Conservation (phyloP, 371 early-diverging fungal genomes). For the Mucor indicus region DNA sequence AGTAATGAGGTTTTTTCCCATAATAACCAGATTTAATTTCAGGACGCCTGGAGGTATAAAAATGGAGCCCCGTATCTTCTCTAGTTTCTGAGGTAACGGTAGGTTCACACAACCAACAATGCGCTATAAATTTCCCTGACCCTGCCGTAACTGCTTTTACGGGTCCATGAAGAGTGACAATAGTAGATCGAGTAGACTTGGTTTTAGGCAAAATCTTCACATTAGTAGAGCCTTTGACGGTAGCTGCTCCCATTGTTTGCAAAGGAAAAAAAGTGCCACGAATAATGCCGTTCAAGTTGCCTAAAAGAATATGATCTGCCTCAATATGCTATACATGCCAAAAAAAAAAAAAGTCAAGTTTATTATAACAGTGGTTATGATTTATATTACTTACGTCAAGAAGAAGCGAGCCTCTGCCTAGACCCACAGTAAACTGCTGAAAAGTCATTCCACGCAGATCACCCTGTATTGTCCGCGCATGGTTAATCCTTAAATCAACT, state of each 20-base stretch:
- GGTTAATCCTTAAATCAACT: background rate
- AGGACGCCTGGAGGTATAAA: background rate
- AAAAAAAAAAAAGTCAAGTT: background rate
- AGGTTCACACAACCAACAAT: constrained; percentile 17
- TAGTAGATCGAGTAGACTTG: constrained; percentile 2
- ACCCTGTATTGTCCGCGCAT: constrained; percentile 5
- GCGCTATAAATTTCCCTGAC: background rate
- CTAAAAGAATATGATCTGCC: constrained; percentile 1
- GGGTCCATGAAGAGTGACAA: constrained; percentile 13
- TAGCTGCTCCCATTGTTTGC: constrained; percentile 1
- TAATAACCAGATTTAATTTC: constrained; percentile 8
- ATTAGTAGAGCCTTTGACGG: constrained; percentile 10
- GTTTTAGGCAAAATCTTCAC: constrained; percentile 8
- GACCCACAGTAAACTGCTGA: constrained; percentile 2
- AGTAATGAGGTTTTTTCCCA: background rate
- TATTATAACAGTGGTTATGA: background rate
- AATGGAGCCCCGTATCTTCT: background rate
- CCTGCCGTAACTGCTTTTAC: background rate
- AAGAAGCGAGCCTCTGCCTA: constrained; percentile 13
- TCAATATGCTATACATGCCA: background rate
- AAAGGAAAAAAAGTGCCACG: constrained; percentile 8
- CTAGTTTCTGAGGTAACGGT: background rate
- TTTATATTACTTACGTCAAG: constrained; percentile 3
- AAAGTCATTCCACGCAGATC: constrained; percentile 4
- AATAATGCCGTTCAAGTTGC: constrained; percentile 11